These are phyloP conservation scores for Elaeis guineensis DNA, from an alignment of 176 grass and related monocot genomes.

Conservation along the genomic window DNA sequence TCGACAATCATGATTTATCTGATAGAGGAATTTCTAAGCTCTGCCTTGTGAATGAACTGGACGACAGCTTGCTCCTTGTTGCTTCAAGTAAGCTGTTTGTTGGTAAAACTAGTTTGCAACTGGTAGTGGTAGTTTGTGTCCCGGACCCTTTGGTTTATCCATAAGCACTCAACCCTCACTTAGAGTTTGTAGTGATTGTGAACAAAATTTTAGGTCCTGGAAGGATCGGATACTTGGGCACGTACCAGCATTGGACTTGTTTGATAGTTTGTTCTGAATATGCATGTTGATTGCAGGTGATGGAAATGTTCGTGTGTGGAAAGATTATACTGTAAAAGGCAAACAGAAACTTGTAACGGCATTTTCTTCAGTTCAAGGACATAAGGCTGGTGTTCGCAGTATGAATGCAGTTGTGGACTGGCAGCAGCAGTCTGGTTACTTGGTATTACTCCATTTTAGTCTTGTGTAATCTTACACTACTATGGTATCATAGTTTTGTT, in stretches of 20 bases:
- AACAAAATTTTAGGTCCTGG: too few species aligned
- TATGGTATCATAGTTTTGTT: too few species aligned
- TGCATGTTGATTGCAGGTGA: constrained; percentile 40
- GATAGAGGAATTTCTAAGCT: constrained; percentile 88
- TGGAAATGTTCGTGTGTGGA: constrained; percentile 94
- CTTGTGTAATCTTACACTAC: background rate
- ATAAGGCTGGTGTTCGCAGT: constrained; percentile 38
- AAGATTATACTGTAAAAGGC: constrained; percentile 59
- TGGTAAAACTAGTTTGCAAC: too few species aligned
- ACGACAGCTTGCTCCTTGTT: constrained; percentile 92
- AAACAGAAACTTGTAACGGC: constrained; percentile 89
- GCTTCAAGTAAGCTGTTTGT: constrained; percentile 56
- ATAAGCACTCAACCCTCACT: too few species aligned
- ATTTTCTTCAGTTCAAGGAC: constrained; percentile 76
- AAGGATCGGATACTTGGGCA: too few species aligned
- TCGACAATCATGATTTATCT: constrained; percentile 69
- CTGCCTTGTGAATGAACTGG: constrained; percentile 88
- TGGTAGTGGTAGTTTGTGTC: too few species aligned
- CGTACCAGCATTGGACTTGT: too few species aligned
- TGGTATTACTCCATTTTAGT: constrained; percentile 39
- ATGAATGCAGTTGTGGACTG: constrained; percentile 63
- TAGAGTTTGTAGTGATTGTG: too few species aligned
- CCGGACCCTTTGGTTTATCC: too few species aligned
- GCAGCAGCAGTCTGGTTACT: constrained; percentile 92
- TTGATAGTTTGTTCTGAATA: too few species aligned